Percentiles rank a stretch among this genome's conserved stretches.
These are phyloP conservation scores for Camillea tinctor DNA, from an alignment of 2,329 filamentous ascomycete genomes.

Conservation along the genomic window DNA sequence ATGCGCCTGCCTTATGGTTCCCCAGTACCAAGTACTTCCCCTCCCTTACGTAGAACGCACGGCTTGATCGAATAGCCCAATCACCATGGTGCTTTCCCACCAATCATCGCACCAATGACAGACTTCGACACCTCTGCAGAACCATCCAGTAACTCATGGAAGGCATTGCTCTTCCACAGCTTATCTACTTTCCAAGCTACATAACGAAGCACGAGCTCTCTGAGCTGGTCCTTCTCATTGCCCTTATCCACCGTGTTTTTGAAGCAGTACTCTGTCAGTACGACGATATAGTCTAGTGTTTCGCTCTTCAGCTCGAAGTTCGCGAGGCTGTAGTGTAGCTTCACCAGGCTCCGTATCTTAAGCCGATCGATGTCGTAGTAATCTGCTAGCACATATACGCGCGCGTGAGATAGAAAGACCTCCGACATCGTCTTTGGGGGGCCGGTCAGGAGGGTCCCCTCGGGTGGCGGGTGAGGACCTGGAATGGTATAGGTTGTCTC, in stretches of 20 bases:
- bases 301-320: conserved; percentile 30
- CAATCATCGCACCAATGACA: background rate
- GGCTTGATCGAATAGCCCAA: no score
- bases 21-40: no score
- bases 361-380: conserved; percentile 37
- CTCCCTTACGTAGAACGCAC: no score
- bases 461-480: background rate
- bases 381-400: conserved; percentile 40
- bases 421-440: conserved; percentile 14
- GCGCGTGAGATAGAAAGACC: conserved; percentile 39
- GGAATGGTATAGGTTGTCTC: background rate
- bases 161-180: background rate
- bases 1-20: no score
- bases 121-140: background rate
- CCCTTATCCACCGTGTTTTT: conserved; percentile 26
- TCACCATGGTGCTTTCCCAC: background rate
- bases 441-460: background rate
- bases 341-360: conserved; percentile 29
- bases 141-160: background rate
- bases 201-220: background rate
- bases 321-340: conserved; percentile 33
- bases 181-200: background rate
- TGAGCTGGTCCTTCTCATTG: conserved; percentile 2
- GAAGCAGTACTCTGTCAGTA: conserved; percentile 36
- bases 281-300: conserved; percentile 29